These are phyloP conservation scores for Grosmannia penicillata DNA, from an alignment of 2,329 filamentous ascomycete species.

Conservation along the genomic window DNA sequence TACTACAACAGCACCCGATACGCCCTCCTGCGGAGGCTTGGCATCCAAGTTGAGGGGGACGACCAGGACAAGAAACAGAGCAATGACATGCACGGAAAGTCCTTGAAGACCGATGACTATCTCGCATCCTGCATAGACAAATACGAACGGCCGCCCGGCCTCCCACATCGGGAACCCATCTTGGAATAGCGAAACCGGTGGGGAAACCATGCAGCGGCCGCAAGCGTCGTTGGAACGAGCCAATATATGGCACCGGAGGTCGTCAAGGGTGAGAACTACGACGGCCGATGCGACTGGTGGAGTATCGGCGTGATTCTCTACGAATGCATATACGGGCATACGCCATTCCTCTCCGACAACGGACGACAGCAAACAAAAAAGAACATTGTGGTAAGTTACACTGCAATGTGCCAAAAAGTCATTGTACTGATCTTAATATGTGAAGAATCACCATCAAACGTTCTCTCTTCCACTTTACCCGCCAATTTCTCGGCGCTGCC, in stretches of 20 bases:
- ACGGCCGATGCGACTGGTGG: conserved; percentile 94
- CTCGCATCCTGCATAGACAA: conserved; percentile 22
- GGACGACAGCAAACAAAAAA: conserved; percentile 67
- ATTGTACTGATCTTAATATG: neutral
- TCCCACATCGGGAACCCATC: conserved; percentile 29
- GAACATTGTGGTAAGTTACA: conserved; percentile 62
- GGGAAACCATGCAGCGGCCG: conserved; percentile 57
- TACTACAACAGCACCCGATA: conserved; percentile 81
- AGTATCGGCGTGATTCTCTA: conserved; percentile 89
- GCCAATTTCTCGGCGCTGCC: conserved; percentile 52
- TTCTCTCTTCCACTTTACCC: conserved; percentile 57
- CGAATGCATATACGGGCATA: conserved; percentile 85
- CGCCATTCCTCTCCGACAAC: conserved; percentile 74
- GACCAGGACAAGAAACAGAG: conserved; percentile 40
- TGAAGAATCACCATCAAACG: conserved; percentile 47
- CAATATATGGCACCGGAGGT: conserved; percentile 99
- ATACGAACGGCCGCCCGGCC: conserved; percentile 19
- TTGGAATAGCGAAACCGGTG: conserved; percentile 56
- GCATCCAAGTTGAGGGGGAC: conserved; percentile 61
- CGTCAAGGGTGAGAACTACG: conserved; percentile 66
- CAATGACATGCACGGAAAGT: neutral
- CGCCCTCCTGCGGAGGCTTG: conserved; percentile 60
- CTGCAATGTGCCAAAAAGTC: no score
- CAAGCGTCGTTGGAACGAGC: conserved; percentile 84
- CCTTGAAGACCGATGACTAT: conserved; percentile 17